Evolutionary conservation across 2,329 filamentous ascomycete species (phyloP).

Genomic region (Huntiella bhutanensis): DNA sequence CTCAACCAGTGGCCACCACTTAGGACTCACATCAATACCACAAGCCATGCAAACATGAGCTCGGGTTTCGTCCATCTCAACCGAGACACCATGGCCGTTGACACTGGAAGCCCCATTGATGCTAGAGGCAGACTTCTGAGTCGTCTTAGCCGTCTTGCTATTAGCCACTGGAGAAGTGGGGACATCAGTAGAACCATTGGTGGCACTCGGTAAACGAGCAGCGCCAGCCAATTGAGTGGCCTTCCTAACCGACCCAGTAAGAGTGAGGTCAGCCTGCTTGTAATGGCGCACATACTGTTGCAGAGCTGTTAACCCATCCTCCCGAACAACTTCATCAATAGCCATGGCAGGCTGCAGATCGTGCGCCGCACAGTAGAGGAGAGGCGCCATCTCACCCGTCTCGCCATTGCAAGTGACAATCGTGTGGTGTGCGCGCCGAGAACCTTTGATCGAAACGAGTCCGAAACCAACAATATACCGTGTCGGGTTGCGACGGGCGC

Average conservation of each 20-base stretch:
- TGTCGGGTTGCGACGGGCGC: slow-evolving; percentile 50
- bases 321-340: slow-evolving; percentile 6
- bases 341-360: slow-evolving; percentile 35
- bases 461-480: slow-evolving; percentile 80
- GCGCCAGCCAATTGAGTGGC: slow-evolving; percentile 50
- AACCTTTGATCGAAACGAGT: slow-evolving; percentile 73
- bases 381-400: slow-evolving; percentile 64
- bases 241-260: slow-evolving; percentile 86
- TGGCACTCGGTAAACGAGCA: slow-evolving; percentile 18
- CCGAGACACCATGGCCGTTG: slow-evolving; percentile 11
- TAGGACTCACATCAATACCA: slow-evolving; percentile 51
- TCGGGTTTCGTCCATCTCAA: not conserved
- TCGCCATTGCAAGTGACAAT: slow-evolving; percentile 69
- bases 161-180: slow-evolving; percentile 15
- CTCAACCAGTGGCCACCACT: slow-evolving; percentile 47
- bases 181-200: slow-evolving; percentile 29
- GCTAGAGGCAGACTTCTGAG: not conserved
- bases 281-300: slow-evolving; percentile 77
- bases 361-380: slow-evolving; percentile 85
- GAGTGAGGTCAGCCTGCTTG: slow-evolving; percentile 80
- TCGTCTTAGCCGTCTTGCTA: not conserved
- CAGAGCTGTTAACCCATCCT: slow-evolving; percentile 45
- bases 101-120: slow-evolving; percentile 13
- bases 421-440: slow-evolving; percentile 59
- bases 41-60: slow-evolving; percentile 42